Percentiles rank a stretch among this genome's conserved stretches.
Conservation (phyloP, 306 rosid species). For the Acacia melanoxylon region DNA sequence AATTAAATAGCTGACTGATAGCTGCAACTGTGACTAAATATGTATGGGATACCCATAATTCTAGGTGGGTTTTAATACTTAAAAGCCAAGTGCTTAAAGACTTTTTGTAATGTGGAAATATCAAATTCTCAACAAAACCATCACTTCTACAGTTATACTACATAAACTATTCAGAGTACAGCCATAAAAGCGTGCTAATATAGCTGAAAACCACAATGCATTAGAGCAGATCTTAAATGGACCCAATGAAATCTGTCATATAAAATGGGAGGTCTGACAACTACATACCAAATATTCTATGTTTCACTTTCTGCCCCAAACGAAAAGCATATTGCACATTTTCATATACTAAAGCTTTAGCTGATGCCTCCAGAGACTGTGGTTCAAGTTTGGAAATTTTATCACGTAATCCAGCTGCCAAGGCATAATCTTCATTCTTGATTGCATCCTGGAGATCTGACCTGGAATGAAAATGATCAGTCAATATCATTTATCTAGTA, state of each 20-base stretch:
- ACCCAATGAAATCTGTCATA: conserved; percentile 22
- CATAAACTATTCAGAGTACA: background rate
- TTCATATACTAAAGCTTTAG: conserved; percentile 78
- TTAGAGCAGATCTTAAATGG: conserved; percentile 1
- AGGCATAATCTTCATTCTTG: conserved; percentile 69
- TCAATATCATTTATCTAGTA: conserved; percentile 12
- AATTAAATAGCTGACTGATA: conserved; percentile 24
- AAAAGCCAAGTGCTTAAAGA: background rate
- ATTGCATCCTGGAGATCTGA: conserved; percentile 81
- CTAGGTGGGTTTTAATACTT: background rate
- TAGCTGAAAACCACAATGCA: conserved; percentile 3
- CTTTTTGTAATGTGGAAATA: background rate
- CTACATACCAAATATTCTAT: conserved; percentile 62
- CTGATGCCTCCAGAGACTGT: conserved; percentile 82
- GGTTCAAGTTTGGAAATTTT: conserved; percentile 74
- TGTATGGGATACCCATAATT: conserved; percentile 13
- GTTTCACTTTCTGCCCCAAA: conserved; percentile 89
- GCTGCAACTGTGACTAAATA: background rate
- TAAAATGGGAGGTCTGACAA: conserved; percentile 18
- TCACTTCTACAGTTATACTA: background rate
- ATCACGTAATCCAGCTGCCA: conserved; percentile 82
- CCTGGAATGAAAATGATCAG: conserved; percentile 48
- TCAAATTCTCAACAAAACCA: conserved; percentile 27
- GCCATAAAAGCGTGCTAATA: background rate
- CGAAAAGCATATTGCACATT: conserved; percentile 77